These are phyloP conservation scores for Sphaerulina populicola DNA, from an alignment of 2,329 filamentous ascomycete genomes.

Conservation along the genomic window DNA sequence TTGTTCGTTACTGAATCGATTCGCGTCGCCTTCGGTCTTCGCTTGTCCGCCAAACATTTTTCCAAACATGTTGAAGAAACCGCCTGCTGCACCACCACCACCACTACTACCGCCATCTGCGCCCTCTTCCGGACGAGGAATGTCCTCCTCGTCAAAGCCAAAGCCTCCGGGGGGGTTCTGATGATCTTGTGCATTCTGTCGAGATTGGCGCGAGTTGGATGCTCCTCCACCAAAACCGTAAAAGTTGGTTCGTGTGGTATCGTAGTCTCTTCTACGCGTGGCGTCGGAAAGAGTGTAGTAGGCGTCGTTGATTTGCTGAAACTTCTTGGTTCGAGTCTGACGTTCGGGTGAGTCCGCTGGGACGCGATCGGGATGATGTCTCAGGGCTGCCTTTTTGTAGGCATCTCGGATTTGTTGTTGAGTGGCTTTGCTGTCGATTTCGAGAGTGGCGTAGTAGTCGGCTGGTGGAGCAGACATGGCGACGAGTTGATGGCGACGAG, in stretches of 20 bases:
- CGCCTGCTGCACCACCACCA: neutral
- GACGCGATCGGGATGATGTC: conserved; percentile 89
- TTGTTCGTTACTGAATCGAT: conserved; percentile 60
- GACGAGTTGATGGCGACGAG: neutral
- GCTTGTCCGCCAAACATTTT: conserved; percentile 43
- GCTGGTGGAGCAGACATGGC: conserved; percentile 28
- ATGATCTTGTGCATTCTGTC: conserved; percentile 34
- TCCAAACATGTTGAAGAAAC: conserved; percentile 66
- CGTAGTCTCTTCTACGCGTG: conserved; percentile 71
- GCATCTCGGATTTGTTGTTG: conserved; percentile 82
- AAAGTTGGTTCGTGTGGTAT: conserved; percentile 55
- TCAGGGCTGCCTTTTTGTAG: conserved; percentile 87
- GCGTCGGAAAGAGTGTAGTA: conserved; percentile 86
- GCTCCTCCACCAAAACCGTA: conserved; percentile 39
- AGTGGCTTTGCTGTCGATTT: conserved; percentile 55
- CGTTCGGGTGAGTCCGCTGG: conserved; percentile 76
- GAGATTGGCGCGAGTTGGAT: conserved; percentile 1
- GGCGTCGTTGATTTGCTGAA: conserved; percentile 86
- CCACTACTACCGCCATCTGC: conserved; percentile 25
- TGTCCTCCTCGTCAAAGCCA: conserved; percentile 39
- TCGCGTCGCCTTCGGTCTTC: conserved; percentile 38
- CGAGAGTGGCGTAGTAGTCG: conserved; percentile 34
- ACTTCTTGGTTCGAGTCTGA: conserved; percentile 68
- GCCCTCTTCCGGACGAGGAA: conserved; percentile 37
- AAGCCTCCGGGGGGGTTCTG: conserved; percentile 32